Base-by-base conservation (phyloP, 495 filamentous ascomycete genomes). In the Aspergillus sclerotiicarbonarius region DNA sequence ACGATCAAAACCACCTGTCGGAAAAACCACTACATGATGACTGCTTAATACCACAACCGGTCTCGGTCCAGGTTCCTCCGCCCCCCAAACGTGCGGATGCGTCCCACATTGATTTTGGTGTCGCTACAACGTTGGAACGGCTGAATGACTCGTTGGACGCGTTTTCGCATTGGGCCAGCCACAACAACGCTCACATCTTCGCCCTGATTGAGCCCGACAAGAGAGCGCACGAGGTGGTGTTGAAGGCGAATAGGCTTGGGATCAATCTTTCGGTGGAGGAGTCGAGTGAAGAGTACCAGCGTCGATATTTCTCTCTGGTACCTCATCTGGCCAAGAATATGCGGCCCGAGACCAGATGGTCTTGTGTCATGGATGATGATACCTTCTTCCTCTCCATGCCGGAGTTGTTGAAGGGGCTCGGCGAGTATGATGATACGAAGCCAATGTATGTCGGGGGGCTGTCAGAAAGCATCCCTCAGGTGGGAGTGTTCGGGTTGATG, bases 331-430 rank as follows among this genome's bases (percentile, higher is more conserved):
- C 81, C 39, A 59, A 74, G 7, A 63, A 77, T 53, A 60, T 75
- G n/a, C 74, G 74, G 8, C 69, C 76, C 1, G 53, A 73, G 2
- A 87, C 83, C 0, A 67, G 73, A 32, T 90, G 86, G 85, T 73
- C 80, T 12, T 81, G 74, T 49, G 73, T 90, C 32, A 76, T 89
- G 29, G 86, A 90, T 65, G 87, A 90, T 67, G 87, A 90, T 65
- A 89, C 87, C 5, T 87, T 87, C 62, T 84, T 86, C 71, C 72
- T 78, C 0, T 82, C 77, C 18, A 76, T 85, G 68, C 55, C 68
- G 12, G 67, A 69, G 13, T 66, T 87, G n/a, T 65, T 82, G 5
- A 56, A 73, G 3, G 78, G 72, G 29, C 67, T 87, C 1, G 56
- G 32, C 15, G 50, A 66, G 20, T 82, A 82, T 62, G 76, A 85